Evolutionary conservation across 139 green algal genomes (phyloP).

Genomic region (Chlorella vulgaris): DNA sequence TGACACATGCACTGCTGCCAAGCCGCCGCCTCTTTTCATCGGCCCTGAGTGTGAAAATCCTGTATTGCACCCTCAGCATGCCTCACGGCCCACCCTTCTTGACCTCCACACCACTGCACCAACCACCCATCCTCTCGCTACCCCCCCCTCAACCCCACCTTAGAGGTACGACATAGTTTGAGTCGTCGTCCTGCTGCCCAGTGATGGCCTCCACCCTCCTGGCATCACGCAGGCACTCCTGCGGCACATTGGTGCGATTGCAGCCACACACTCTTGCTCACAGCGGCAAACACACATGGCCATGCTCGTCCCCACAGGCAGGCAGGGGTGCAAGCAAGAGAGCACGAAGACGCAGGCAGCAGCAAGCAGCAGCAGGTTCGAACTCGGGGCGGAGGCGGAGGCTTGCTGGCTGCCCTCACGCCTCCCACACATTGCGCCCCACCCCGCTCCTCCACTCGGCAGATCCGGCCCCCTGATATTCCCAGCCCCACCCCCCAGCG

Average conservation of each 20-base stretch:
- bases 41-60: no score
- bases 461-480: no score
- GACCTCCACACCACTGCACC: not conserved
- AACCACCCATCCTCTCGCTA: not conserved
- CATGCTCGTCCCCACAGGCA: not conserved
- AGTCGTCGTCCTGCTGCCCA: slow-evolving; percentile 32
- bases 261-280: no score
- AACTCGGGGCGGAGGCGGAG: no score
- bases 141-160: slow-evolving; percentile 3
- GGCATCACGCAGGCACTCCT: slow-evolving; percentile 67
- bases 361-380: not conserved
- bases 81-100: not conserved
- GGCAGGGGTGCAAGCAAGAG: not conserved
- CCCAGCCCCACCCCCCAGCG: no score
- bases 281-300: not conserved
- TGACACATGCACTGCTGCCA: no score
- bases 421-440: no score
- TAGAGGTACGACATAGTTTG: slow-evolving; percentile 23
- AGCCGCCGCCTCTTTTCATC: no score
- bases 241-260: no score
- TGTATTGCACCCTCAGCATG: no score
- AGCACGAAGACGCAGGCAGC: not conserved
- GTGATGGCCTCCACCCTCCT: slow-evolving; percentile 45
- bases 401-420: no score
- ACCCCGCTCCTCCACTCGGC: no score